These are phyloP conservation scores for Thozetella sp. DNA, from an alignment of 495 filamentous ascomycete genomes.

Conservation along the genomic window DNA sequence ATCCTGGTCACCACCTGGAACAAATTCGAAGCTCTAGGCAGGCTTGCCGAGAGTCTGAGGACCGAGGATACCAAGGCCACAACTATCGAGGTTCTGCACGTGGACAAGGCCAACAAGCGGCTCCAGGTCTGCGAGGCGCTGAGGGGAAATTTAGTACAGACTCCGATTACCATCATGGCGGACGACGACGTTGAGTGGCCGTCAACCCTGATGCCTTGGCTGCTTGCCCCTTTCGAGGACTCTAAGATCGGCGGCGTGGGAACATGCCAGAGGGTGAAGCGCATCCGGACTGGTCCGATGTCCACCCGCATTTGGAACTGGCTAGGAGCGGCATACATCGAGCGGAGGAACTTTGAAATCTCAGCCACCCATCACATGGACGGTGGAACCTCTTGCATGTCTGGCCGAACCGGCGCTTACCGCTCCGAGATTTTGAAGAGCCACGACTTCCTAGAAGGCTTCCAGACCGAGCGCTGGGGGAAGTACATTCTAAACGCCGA, in stretches of 20 bases:
- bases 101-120: constrained; percentile 68
- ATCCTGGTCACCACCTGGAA: constrained; percentile 58
- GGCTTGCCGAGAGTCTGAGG: constrained; percentile 42
- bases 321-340: constrained; percentile 80
- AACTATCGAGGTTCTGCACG: constrained; percentile 44
- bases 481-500: constrained; percentile 77
- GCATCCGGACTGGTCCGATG: constrained; percentile 57
- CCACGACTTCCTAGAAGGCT: constrained; percentile 69
- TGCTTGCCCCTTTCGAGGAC: constrained; percentile 84
- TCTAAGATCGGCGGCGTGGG: constrained; percentile 77
- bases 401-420: constrained; percentile 83
- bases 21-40: constrained; percentile 44
- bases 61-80: constrained; percentile 16
- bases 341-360: constrained; percentile 86
- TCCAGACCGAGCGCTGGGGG: constrained; percentile 73
- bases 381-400: constrained; percentile 86
- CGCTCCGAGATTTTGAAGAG: constrained; percentile 79
- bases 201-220: constrained; percentile 73
- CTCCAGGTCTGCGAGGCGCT: constrained; percentile 82
- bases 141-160: constrained; percentile 64
- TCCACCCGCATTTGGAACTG: constrained; percentile 69
- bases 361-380: constrained; percentile 84
- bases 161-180: constrained; percentile 76
- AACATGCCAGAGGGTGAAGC: constrained; percentile 77
- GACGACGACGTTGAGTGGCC: constrained; percentile 92